Evolutionary conservation across 1,284 basidiomycete species (phyloP).

Genomic region (Irpex lacteus): DNA sequence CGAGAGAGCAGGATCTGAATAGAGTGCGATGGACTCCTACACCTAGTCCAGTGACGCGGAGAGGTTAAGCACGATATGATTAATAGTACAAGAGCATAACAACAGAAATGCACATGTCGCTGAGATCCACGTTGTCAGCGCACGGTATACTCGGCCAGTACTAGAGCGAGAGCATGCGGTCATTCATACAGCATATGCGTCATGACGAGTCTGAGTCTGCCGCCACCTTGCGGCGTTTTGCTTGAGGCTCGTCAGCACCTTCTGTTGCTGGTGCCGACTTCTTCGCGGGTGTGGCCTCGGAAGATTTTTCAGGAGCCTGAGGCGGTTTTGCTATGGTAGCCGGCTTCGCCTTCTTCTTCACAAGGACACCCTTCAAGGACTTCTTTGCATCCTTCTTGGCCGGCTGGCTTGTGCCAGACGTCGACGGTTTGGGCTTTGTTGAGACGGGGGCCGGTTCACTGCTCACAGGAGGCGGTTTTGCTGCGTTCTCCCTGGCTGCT

Average conservation of each 20-base stretch:
- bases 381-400: conserved; percentile 58
- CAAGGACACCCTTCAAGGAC: conserved; percentile 71
- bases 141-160: too few species aligned
- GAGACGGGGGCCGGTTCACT: conserved; percentile 23
- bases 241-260: conserved; percentile 31
- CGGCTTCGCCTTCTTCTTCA: conserved; percentile 66
- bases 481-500: conserved; percentile 60
- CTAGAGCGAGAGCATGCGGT: not conserved
- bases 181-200: not conserved
- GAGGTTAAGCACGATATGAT: conserved; percentile 21
- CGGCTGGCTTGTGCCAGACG: conserved; percentile 3
- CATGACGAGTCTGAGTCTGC: conserved; percentile 29
- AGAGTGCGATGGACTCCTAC: conserved; percentile 81
- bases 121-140: not conserved
- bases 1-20: conserved; percentile 57
- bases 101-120: not conserved
- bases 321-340: conserved; percentile 12
- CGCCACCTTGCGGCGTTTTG: conserved; percentile 55
- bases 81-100: conserved; percentile 1
- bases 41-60: conserved; percentile 43
- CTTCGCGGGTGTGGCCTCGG: not conserved
- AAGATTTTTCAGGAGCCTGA: not conserved
- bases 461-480: conserved; percentile 40
- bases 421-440: conserved; percentile 21
- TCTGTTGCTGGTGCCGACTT: not conserved